Conservation (phyloP, 495 filamentous ascomycete species). For the Platismatia glauca region DNA sequence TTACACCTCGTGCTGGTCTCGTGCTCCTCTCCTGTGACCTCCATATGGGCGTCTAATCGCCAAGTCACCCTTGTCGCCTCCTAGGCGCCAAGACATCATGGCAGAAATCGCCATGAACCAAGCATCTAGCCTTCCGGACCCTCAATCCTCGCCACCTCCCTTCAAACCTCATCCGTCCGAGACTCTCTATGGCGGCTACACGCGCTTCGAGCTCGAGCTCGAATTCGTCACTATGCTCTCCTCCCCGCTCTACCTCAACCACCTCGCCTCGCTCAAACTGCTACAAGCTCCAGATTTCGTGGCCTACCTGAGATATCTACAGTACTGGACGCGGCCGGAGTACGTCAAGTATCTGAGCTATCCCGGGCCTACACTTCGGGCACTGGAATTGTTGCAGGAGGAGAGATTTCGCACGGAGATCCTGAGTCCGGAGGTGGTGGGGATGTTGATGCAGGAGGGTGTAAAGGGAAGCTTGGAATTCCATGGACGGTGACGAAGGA, state of each 20-base stretch:
- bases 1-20: neutral
- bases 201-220: constrained; percentile 66
- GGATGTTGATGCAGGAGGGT: constrained; percentile 51
- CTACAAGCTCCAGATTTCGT: constrained; percentile 45
- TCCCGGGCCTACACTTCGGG: constrained; percentile 73
- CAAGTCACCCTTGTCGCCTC: neutral
- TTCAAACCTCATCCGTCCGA: constrained; percentile 21
- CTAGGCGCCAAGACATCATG: neutral
- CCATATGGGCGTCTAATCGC: neutral
- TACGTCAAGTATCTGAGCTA: constrained; percentile 75
- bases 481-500: neutral
- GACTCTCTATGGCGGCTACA: constrained; percentile 48
- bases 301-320: constrained; percentile 74
- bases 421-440: constrained; percentile 62
- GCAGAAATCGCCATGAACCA: constrained; percentile 8
- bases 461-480: constrained; percentile 20
- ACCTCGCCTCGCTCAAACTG: constrained; percentile 61
- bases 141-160: constrained; percentile 9
- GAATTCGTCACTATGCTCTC: constrained; percentile 84
- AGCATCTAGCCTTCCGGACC: neutral
- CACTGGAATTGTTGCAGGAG: constrained; percentile 69
- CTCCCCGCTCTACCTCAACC: constrained; percentile 75
- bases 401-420: constrained; percentile 77
- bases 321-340: constrained; percentile 74
- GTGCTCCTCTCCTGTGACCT: neutral